phyloP scores from a whole-genome alignment of 345 rosid species.

The Moringa oleifera region DNA sequence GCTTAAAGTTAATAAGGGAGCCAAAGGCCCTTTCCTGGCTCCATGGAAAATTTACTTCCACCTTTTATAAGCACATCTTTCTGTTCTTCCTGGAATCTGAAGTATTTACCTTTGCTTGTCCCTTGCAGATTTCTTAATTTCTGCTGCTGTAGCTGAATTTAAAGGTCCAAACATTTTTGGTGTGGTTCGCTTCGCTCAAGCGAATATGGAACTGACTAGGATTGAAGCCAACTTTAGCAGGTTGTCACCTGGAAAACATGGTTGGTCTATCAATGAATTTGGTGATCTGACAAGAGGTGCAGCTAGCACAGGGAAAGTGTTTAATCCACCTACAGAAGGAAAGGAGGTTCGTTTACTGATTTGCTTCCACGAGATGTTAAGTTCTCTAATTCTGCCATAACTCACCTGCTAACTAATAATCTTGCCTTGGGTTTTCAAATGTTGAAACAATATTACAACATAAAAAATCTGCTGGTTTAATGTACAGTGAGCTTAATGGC shows the following conservation, averaged over 20 bases:
- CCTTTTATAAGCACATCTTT: neutral
- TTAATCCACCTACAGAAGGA: constrained; percentile 41
- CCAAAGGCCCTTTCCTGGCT: too few relatives aligned
- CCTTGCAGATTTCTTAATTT: constrained; percentile 67
- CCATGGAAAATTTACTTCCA: too few relatives aligned
- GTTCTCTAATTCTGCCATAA: neutral
- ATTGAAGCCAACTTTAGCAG: constrained; percentile 85
- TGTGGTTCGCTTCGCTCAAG: constrained; percentile 86
- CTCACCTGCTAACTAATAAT: neutral
- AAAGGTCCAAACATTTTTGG: constrained; percentile 91
- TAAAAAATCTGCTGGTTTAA: too few relatives aligned
- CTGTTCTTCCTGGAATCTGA: neutral
- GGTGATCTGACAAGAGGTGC: constrained; percentile 93
- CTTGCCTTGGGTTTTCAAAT: neutral
- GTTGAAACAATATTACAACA: neutral
- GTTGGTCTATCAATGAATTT: constrained; percentile 87
- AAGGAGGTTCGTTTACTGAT: constrained; percentile 38
- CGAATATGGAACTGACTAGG: constrained; percentile 82
- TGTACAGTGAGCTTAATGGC: too few relatives aligned
- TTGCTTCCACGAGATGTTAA: neutral
- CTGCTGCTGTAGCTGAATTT: constrained; percentile 92
- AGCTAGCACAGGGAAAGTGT: constrained; percentile 76
- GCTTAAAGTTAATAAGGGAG: too few relatives aligned
- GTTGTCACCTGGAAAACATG: constrained; percentile 70
- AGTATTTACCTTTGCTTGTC: neutral